Conservation (phyloP, 345 rosid species). For the sweet orange (Citrus sinensis) region DVS_A1.0 CM039165.1:38034501-38035000, state of each 20-base stretch:
- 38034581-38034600: conserved; percentile 98
- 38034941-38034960: conserved; percentile 70
- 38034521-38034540: conserved; percentile 88
- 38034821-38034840: conserved; percentile 79
- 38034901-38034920: conserved; percentile 84
- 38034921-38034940: conserved; percentile 95
- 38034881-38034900: conserved; percentile 78
- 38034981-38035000: conserved; percentile 68
- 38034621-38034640: conserved; percentile 34
- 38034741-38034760: conserved; percentile 85
- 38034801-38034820: conserved; percentile 98
- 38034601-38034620: conserved; percentile 66
- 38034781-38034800: conserved; percentile 98
- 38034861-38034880: conserved; percentile 74
- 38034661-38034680: background rate
- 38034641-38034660: background rate
- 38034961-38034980: conserved; percentile 76
- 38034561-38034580: conserved; percentile 90
- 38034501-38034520: conserved; percentile 71
- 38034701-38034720: conserved; percentile 69
- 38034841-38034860: conserved; percentile 44
- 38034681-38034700: conserved; percentile 7
- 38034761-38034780: conserved; percentile 92
- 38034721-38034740: conserved; percentile 64
- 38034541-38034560: conserved; percentile 73